Base-by-base conservation (phyloP, 2,329 filamentous ascomycete genomes). In the Raffaelea deltoideospora region DNA sequence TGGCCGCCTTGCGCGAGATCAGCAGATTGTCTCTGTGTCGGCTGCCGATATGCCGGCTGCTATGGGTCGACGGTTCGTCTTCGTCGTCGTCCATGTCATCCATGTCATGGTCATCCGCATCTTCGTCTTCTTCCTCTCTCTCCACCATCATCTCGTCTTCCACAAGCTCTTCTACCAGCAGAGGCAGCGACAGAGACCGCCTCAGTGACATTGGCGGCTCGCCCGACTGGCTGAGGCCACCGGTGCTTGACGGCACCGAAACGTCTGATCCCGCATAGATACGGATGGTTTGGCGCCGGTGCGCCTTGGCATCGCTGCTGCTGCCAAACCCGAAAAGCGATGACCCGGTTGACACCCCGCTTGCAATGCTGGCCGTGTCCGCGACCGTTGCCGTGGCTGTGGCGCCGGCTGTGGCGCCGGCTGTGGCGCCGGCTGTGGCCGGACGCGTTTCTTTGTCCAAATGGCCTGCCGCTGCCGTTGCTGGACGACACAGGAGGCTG, bases 401-500 rank as follows among this genome's bases (percentile, higher is more conserved):
- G 9, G 29, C 18, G 18, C 27, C 14, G 6, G 6, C 14, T 14
- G 14, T 13, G 17, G 6, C 17, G n/a, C 29, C 15, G 5, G n/a
- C 17, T 31, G 29, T 10, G 7, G 27, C 17, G 13, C 27, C 14
- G 6, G 13, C 13, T 6, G 13, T 29, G 9, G 27, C 27, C 27
- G 27, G n/a, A n/a, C n/a, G n/a, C n/a, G n/a, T n/a, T n/a, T n/a
- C n/a, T n/a, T n/a, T n/a, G n/a, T n/a, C n/a, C n/a, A n/a, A n/a
- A n/a, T n/a, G n/a, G n/a, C n/a, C n/a, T n/a, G n/a, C n/a, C n/a
- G n/a, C n/a, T n/a, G 10, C 15, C 10, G 29, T 17, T 3, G 8
- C 17, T 5, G 19, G 11, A 7, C 41, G 41, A 34, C 54, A 59
- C 10, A 64, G 45, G 5, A 53, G 50, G 31, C 51, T 52, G 35